Base-by-base conservation (phyloP, 1,284 basidiomycete species). In the Cutaneotrichosporon sp. region DNA sequence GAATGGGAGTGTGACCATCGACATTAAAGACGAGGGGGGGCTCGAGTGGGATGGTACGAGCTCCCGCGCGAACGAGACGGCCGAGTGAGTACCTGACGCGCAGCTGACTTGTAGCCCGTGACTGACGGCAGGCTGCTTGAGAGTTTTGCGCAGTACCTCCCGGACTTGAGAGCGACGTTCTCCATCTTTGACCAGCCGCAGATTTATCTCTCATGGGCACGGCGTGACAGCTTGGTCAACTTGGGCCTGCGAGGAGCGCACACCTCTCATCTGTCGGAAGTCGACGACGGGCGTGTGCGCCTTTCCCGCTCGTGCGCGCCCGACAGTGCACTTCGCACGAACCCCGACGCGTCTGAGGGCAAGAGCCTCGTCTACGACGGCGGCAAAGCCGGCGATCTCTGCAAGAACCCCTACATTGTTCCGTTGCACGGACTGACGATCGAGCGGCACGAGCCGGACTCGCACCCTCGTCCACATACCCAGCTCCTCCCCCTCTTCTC, bases 111-210 rank as follows among this genome's bases (percentile, higher is more conserved):
- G n/a, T n/a, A n/a, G n/a, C n/a, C n/a, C n/a, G n/a, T n/a, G 22
- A 29, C 54, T 48, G 14, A 50, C 43, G 4, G 10, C 46, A 69
- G 69, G 12, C 59, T 77, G 22, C 55, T 78, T 10, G 53, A 61
- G 9, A 57, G 68, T 0, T 76, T 76, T 44, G 61, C 72, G 0
- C 51, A 66, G 10, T 56, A 64, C 33, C 57, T 79, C 24, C 76
- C 76, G 0, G 67, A 74, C 51, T 52, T 76, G 61, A 52, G 62
- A 50, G 68, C 75, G n/a, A 76, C 76, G 1, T 78, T 76, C 57
- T 75, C 74, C 39, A 75, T 77, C 48, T 75, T 77, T 52, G 77
- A 78, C 57, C 73, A 77, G 54, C 76, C 77, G 0, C 75, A 77
- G 44, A 72, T 78, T 44, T 76, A 76, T 63, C 64, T 78, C 5